A percentile compares a stretch with the other conserved stretches of the same genome.
Conservation (phyloP, 1,284 basidiomycete genomes). For the Ceratobasidium sp. region DNA sequence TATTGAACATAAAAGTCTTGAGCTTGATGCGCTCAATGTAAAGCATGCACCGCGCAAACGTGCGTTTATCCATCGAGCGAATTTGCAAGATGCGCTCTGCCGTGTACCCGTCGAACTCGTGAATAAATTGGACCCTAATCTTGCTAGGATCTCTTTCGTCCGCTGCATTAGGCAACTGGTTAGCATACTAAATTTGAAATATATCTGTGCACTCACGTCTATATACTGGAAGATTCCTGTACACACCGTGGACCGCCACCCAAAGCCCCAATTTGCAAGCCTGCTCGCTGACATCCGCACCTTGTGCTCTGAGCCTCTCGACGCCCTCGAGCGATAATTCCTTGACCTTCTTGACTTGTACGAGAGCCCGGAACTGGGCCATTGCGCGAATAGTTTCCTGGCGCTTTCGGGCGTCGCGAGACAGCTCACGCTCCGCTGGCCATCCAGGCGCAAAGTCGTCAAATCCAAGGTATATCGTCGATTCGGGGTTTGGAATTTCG, state of each 20-base stretch:
- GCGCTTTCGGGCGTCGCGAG: not conserved
- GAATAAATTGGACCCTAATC: conserved; percentile 1
- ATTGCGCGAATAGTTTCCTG: conserved; percentile 10
- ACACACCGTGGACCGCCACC: conserved; percentile 13
- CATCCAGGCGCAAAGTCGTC: conserved; percentile 28
- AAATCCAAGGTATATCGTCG: conserved; percentile 12
- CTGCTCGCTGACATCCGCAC: conserved; percentile 27
- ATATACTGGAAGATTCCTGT: not conserved
- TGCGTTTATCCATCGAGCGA: conserved; percentile 12
- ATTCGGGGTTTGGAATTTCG: not conserved
- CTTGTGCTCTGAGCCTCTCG: conserved; percentile 5
- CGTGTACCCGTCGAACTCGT: not conserved
- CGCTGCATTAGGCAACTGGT: not conserved
- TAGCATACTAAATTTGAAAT: not conserved
- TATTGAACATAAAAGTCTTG: conserved; percentile 8
- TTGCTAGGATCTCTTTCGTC: not conserved
- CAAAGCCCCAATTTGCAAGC: conserved; percentile 12
- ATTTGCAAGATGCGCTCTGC: conserved; percentile 6
- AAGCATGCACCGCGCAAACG: conserved; percentile 4
- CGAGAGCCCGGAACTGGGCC: conserved; percentile 23
- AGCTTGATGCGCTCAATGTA: conserved; percentile 33
- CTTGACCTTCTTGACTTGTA: conserved; percentile 11
- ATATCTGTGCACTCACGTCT: conserved; percentile 7
- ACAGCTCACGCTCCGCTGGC: not conserved
- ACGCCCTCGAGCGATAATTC: not conserved